A percentile compares a stretch with the other conserved stretches of the same genome.
phyloP scores from a whole-genome alignment of 163 green algal species.

The Trebouxia gelatinosa region DNA sequence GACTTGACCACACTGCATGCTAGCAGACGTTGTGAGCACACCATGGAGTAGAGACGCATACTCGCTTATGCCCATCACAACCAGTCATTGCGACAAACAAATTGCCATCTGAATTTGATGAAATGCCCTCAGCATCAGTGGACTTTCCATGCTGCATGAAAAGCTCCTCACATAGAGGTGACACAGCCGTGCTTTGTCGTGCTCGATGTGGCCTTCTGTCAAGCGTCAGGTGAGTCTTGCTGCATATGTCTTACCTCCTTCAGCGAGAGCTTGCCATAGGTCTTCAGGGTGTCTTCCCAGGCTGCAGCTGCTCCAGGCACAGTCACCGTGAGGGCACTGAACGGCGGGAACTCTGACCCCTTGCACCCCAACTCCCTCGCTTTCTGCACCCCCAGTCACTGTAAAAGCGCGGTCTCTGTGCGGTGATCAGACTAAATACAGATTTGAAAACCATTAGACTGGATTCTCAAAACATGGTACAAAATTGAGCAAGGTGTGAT shows the following conservation, averaged over 20 bases:
- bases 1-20: neutral
- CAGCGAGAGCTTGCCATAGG: slow-evolving; percentile 52
- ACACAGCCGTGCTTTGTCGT: neutral
- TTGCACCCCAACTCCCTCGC: slow-evolving; percentile 32
- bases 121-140: too few species aligned
- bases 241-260: slow-evolving; percentile 31
- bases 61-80: neutral
- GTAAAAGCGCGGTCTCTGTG: too few species aligned
- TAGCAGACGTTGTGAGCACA: too few species aligned
- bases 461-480: too few species aligned
- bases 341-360: slow-evolving; percentile 44
- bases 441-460: too few species aligned
- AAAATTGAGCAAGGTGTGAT: too few species aligned
- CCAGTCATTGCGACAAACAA: neutral
- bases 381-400: slow-evolving; percentile 23
- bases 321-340: slow-evolving; percentile 53
- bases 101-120: neutral
- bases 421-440: too few species aligned
- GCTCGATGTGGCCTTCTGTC: neutral
- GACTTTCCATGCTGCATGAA: neutral
- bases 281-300: slow-evolving; percentile 60
- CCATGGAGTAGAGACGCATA: too few species aligned
- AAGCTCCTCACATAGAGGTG: neutral
- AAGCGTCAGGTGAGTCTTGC: neutral
- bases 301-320: slow-evolving; percentile 61